Evolutionary conservation across 805 yeast genomes (phyloP), one percentile per base, ranked within the genome.

Genomic region (Debaryomyces prosopidis): DNA sequence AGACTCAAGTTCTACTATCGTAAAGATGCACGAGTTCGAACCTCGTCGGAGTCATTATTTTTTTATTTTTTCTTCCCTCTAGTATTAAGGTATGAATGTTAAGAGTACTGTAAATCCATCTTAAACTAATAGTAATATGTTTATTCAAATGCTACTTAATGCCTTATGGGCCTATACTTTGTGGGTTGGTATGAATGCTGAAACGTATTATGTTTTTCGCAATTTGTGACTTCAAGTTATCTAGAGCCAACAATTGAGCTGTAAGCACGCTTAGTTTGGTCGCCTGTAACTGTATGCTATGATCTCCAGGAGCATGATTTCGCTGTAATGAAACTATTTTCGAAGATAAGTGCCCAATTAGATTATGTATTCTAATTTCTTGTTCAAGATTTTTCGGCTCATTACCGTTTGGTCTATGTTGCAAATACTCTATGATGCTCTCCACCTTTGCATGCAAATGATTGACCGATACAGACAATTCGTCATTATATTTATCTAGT

Each of bases 181-280:
- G 19, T n/a, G 34, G 9, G 11, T 28, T 27, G 34, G 18, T 38
- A 26, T 20, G 27, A 14, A 36, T 36, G 14, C 28, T 45, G n/a
- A 44, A 45, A 19, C 52, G 30, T 4, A 53, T 35, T 3, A 54
- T 47, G 20, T 45, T 53, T 14, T 44, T 48, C 3, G 50, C 28
- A 6, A 59, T 46, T 38, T 53, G 54, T 9, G 48, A 36, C 39
- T 57, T 55, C 26, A 60, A 46, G 8, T 47, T 49, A 12, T 62
- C 62, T 12, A 65, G 44, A 5, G 59, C 53, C 1, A 59, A 47
- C 16, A 66, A 43, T 45, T 71, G 68, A 15, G 64, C 54, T 1
- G 70, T 61, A 7, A 71, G 40, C 18, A 70, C 49, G 14, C 66
- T 52, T 32, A 71, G 47, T 16, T 66, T 66, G 2, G 65, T 50